phyloP scores from a whole-genome alignment of 2,329 filamentous ascomycete genomes.

The Leptographium galeiforme region DNA sequence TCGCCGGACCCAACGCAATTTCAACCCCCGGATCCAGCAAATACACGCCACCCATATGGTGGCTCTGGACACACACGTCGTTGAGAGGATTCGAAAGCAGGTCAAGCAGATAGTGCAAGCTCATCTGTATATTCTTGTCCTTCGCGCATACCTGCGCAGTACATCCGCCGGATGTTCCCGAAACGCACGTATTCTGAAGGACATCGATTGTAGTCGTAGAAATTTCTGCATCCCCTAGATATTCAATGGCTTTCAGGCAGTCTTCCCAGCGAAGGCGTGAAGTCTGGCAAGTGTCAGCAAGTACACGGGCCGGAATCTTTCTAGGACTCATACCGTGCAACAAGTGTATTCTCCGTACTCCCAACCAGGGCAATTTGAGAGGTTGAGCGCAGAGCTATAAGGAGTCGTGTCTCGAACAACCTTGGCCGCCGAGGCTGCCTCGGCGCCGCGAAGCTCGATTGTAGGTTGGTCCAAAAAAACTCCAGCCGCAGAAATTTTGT shows the following conservation, averaged over 20 bases:
- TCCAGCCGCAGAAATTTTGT: not conserved
- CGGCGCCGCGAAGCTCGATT: not conserved
- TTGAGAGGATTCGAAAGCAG: not conserved
- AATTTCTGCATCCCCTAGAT: not conserved
- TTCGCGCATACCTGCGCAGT: not conserved
- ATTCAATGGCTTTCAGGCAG: not conserved
- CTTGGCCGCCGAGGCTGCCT: not conserved
- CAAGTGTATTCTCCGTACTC: not conserved
- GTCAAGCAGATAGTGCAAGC: not conserved
- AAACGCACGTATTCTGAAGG: not conserved
- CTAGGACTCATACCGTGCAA: not conserved
- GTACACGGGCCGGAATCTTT: too few relatives aligned
- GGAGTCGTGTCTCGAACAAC: not conserved
- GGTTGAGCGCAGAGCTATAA: not conserved
- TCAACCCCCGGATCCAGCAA: not conserved
- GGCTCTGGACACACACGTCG: not conserved
- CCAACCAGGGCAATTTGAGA: not conserved
- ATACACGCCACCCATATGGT: not conserved
- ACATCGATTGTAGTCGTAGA: not conserved
- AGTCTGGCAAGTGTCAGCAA: not conserved
- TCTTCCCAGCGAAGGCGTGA: not conserved
- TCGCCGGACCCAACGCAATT: not conserved
- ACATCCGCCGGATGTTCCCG: not conserved
- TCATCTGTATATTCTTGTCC: not conserved
- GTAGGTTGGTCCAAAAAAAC: not conserved